These are phyloP conservation scores for Alternaria longipes DNA, from an alignment of 2,329 filamentous ascomycete species.

Conservation along the genomic window DNA sequence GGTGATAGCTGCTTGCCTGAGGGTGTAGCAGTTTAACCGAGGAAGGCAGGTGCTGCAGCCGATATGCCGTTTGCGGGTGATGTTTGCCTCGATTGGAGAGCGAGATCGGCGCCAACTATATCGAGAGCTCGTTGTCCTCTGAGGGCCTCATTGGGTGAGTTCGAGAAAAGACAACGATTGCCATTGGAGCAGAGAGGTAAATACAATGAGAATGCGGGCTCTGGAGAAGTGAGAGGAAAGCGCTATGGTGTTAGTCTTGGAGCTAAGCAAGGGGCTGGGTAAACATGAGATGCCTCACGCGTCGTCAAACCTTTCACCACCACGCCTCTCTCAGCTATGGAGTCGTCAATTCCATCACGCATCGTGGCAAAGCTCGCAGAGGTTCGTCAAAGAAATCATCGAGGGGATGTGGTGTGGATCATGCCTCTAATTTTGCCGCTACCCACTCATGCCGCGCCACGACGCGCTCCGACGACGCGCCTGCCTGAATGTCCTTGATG, in stretches of 20 bases:
- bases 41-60: slow-evolving; percentile 3
- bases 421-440: neutral
- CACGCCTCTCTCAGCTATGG: neutral
- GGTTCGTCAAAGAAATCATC: neutral
- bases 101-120: neutral
- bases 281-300: neutral
- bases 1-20: slow-evolving; percentile 2
- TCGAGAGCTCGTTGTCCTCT: neutral
- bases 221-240: slow-evolving; percentile 1
- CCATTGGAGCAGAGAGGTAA: neutral
- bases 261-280: slow-evolving; percentile 2
- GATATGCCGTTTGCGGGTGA: neutral
- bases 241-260: neutral
- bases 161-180: neutral
- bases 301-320: slow-evolving; percentile 3
- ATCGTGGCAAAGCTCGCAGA: neutral
- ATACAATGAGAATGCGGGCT: neutral
- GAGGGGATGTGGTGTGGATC: neutral
- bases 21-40: slow-evolving; percentile 10
- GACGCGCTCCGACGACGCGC: neutral
- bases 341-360: neutral
- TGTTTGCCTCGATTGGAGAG: neutral
- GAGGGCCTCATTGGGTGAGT: neutral
- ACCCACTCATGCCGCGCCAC: neutral
- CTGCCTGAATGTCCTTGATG: neutral